Conservation (phyloP, 345 rosid genomes). For the Hibiscus tridactylites region DNA sequence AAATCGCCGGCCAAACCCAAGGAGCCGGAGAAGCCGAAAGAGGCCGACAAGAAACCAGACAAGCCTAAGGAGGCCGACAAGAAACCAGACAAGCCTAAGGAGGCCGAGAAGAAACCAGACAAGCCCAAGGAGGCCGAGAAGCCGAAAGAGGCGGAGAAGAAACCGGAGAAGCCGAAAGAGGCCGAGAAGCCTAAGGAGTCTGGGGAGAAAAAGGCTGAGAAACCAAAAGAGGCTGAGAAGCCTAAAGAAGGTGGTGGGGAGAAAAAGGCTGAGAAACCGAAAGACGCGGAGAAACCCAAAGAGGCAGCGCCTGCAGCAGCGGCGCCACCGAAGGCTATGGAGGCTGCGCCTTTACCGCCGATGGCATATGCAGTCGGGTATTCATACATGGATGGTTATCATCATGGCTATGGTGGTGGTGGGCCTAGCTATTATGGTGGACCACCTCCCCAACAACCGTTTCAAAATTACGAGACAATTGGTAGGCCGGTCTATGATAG, state of each 20-base stretch:
- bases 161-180: neutral
- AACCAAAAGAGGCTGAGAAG: neutral
- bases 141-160: neutral
- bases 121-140: neutral
- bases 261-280: neutral
- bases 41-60: neutral
- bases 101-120: neutral
- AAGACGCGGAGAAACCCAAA: conserved; percentile 19
- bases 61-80: neutral
- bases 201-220: neutral
- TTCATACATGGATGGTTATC: neutral
- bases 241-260: too few species aligned
- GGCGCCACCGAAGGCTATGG: neutral
- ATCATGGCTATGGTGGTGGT: conserved; percentile 3
- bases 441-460: neutral
- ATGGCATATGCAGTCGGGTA: neutral
- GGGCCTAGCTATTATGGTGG: neutral
- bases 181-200: neutral
- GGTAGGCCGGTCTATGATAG: conserved; percentile 43
- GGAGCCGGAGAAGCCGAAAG: conserved; percentile 13
- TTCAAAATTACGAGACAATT: neutral
- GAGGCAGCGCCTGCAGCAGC: neutral
- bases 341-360: neutral
- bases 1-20: conserved; percentile 19
- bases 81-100: neutral